Conservation (phyloP, 768 basidiomycete genomes). For the Phlegmacium glaucopus region DNA sequence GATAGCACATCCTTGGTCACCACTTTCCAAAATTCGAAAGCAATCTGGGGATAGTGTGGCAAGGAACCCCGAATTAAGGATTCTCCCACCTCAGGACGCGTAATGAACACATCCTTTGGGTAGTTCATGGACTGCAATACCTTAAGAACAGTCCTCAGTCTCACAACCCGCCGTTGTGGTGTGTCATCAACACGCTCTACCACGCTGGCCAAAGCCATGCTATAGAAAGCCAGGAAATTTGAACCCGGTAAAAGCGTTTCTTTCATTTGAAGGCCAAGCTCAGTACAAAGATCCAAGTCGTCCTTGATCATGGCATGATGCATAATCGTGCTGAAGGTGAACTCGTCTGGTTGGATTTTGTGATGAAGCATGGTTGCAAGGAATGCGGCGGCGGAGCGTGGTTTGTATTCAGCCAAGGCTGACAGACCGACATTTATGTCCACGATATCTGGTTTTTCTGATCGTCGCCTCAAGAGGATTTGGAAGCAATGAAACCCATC, state of each 20-base stretch:
- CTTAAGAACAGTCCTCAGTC: neutral
- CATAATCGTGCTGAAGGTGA: conserved; percentile 60
- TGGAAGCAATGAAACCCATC: conserved; percentile 48
- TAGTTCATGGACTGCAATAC: neutral
- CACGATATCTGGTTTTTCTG: conserved; percentile 54
- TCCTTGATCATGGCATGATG: conserved; percentile 49
- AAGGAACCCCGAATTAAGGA: conserved; percentile 51
- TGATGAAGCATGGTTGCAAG: conserved; percentile 47
- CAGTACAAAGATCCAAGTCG: conserved; percentile 39
- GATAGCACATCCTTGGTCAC: conserved; percentile 32
- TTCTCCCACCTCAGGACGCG: conserved; percentile 36
- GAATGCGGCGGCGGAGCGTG: conserved; percentile 41
- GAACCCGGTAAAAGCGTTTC: neutral
- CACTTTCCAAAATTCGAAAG: conserved; percentile 57
- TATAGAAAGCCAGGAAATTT: neutral
- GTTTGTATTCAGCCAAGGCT: conserved; percentile 47
- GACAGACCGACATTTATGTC: conserved; percentile 65
- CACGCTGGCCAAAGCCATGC: neutral
- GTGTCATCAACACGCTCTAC: neutral
- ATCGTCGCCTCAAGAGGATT: conserved; percentile 41
- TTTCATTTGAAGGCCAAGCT: conserved; percentile 31
- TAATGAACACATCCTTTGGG: neutral
- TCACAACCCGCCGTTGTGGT: neutral
- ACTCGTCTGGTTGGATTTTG: conserved; percentile 48
- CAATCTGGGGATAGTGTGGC: conserved; percentile 46